phyloP scores from a whole-genome alignment of 208 protist species.

The Acanthamoeba sp. region DNA sequence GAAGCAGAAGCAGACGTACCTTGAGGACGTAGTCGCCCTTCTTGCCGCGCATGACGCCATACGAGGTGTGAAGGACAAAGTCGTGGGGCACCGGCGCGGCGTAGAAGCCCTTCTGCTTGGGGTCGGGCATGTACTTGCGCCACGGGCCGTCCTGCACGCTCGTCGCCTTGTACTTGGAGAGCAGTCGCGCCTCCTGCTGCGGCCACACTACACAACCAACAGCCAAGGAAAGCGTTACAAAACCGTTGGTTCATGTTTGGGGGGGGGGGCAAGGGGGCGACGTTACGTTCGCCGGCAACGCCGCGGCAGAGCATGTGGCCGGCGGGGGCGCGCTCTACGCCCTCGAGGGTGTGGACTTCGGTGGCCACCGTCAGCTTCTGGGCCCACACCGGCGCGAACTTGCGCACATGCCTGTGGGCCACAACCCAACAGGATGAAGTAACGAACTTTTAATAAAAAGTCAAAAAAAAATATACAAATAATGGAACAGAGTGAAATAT shows the following conservation, averaged over 20 bases:
- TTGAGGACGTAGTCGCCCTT: constrained; percentile 50
- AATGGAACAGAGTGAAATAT: neutral
- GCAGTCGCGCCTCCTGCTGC: constrained; percentile 6
- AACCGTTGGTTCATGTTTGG: no score
- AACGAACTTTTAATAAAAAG: no score
- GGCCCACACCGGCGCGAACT: constrained; percentile 13
- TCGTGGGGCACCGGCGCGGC: neutral
- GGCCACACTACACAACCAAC: neutral
- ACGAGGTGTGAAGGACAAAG: constrained; percentile 16
- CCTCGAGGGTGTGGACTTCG: neutral
- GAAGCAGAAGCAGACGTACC: neutral
- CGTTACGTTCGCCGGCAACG: constrained; percentile 9
- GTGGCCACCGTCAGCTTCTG: constrained; percentile 2
- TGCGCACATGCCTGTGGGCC: neutral
- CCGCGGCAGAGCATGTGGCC: constrained; percentile 28
- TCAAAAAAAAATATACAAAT: no score
- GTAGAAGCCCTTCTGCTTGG: neutral
- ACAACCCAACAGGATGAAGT: neutral
- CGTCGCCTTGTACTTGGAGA: constrained; percentile 14
- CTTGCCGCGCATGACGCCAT: constrained; percentile 30
- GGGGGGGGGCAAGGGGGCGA: neutral
- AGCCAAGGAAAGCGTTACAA: neutral
- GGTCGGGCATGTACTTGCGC: constrained; percentile 38
- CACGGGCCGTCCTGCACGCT: neutral
- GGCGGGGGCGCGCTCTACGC: neutral